phyloP scores from a whole-genome alignment of 139 green algal species.

The Chlorella sp. region DNA sequence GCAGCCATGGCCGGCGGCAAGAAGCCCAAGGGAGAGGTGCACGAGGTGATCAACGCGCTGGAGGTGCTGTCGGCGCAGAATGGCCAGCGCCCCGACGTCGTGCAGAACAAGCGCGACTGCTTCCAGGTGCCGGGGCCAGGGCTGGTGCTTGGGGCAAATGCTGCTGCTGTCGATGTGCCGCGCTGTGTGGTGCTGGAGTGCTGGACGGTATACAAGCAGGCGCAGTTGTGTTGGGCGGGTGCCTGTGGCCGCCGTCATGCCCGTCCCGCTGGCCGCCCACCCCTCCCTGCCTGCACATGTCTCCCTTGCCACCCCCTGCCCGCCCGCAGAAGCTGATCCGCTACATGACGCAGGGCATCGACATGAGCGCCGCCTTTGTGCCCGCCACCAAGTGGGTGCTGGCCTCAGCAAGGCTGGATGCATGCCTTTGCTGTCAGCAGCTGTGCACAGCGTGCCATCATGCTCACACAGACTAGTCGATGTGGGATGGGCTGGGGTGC shows the following conservation, averaged over 20 bases:
- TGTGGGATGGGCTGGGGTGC: no score
- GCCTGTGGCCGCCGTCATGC: no score
- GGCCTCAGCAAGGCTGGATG: no score
- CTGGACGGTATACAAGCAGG: no score
- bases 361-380: conserved; percentile 92
- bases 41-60: conserved; percentile 45
- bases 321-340: conserved; percentile 80
- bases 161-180: no score
- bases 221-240: no score
- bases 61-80: conserved; percentile 41
- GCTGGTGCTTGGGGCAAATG: no score
- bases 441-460: no score
- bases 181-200: neutral
- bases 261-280: no score
- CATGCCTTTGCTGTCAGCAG: no score
- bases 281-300: neutral
- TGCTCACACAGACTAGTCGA: no score
- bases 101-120: conserved; percentile 70
- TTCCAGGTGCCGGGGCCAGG: conserved; percentile 55
- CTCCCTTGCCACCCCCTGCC: neutral
- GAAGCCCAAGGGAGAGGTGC: conserved; percentile 35
- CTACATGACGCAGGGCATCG: conserved; percentile 93
- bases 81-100: conserved; percentile 40
- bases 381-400: conserved; percentile 46
- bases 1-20: neutral